Evolutionary conservation across 331 rosid species (phyloP).

Genomic region (Phaseolus coccineus): DNA sequence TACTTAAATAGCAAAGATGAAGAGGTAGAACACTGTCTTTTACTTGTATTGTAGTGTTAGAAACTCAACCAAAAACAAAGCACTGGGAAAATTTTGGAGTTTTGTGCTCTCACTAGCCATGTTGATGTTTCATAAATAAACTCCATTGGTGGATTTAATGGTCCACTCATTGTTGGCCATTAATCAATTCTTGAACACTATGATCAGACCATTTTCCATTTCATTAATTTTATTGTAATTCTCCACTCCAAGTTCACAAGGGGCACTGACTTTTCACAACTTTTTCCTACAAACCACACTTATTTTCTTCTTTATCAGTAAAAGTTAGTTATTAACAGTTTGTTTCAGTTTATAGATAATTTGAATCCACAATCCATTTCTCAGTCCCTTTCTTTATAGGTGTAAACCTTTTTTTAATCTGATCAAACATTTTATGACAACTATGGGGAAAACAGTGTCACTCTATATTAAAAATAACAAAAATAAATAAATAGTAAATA

Average conservation of each 20-base stretch:
- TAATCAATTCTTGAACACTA: not conserved
- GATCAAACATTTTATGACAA: too few species aligned
- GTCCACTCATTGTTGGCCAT: conserved; percentile 9
- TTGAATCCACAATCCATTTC: too few species aligned
- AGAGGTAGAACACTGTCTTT: not conserved
- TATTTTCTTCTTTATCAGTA: too few species aligned
- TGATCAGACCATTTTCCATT: not conserved
- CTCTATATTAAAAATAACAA: too few species aligned
- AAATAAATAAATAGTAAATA: too few species aligned
- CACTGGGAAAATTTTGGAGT: not conserved
- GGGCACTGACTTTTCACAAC: not conserved
- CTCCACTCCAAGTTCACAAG: not conserved
- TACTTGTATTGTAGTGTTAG: not conserved
- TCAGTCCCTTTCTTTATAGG: too few species aligned
- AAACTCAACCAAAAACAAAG: not conserved
- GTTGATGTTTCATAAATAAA: not conserved
- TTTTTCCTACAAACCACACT: too few species aligned
- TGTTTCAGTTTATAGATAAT: too few species aligned
- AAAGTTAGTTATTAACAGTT: too few species aligned
- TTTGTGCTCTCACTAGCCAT: not conserved
- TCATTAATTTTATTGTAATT: not conserved
- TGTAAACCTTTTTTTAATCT: too few species aligned
- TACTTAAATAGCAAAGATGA: not conserved
- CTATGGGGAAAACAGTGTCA: too few species aligned
- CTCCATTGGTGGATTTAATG: not conserved